Evolutionary conservation across 805 yeast species (phyloP).

Genomic region (Starmerella scarabaei): DNA sequence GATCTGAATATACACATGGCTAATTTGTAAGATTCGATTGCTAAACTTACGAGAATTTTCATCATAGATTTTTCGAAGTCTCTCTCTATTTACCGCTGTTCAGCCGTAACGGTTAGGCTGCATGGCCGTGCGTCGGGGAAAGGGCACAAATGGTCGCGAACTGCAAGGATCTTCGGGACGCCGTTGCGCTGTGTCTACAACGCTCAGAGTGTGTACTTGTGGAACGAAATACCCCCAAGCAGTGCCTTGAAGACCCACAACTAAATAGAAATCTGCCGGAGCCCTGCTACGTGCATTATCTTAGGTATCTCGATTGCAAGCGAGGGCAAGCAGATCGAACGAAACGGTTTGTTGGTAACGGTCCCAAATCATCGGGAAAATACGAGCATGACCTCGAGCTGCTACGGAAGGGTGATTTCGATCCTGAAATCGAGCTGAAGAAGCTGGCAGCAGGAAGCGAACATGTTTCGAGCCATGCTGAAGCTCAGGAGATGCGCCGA

Average conservation of each 20-base stretch:
- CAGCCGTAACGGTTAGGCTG: too few relatives aligned
- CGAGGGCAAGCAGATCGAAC: constrained; percentile 81
- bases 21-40: too few relatives aligned
- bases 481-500: constrained; percentile 10
- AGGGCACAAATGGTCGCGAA: constrained; percentile 34
- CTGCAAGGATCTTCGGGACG: constrained; percentile 86
- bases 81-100: too few relatives aligned
- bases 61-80: too few relatives aligned
- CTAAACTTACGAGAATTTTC: too few relatives aligned
- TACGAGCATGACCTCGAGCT: constrained; percentile 79
- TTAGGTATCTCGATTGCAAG: constrained; percentile 79
- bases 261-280: constrained; percentile 70
- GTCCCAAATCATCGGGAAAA: constrained; percentile 82
- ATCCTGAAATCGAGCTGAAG: constrained; percentile 66
- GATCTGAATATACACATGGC: too few relatives aligned
- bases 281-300: constrained; percentile 70
- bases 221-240: constrained; percentile 77
- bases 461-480: constrained; percentile 12
- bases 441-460: constrained; percentile 36
- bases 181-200: constrained; percentile 91
- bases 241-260: constrained; percentile 72
- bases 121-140: too few relatives aligned
- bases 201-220: constrained; percentile 92
- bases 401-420: constrained; percentile 66
- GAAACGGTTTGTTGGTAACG: constrained; percentile 86